Base-by-base conservation (phyloP, 2,329 filamentous ascomycete species). In the Penicillium sp. region DNA sequence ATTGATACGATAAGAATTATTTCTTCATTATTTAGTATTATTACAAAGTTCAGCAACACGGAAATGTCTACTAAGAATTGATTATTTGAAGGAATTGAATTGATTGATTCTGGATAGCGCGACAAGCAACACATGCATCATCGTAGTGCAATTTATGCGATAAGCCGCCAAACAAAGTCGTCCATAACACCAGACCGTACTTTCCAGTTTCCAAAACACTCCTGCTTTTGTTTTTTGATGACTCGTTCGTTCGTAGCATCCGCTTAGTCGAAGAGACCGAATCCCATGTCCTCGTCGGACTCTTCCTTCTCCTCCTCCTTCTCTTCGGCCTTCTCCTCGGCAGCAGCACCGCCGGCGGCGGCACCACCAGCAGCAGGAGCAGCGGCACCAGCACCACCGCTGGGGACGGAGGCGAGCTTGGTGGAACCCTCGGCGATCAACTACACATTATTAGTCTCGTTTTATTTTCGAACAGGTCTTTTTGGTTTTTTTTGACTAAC, bases 361-460 rank as follows among this genome's bases (percentile, higher is more conserved):
- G 79, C 87, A 67, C 81, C 87, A 69, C 79, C 88, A 72, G 81
- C 89, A 73, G 79, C 88, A 74, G 80, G 85, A 76, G 81, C 79
- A 66, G 74, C 71, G 66, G 75, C 83, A 70, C 81, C 81, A 71
- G 80, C 84, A 78, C 92, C 92, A 72, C 92, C 94, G 72, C 90
- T 91, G 79, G 94, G 92, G 74, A 99, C 93, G 79, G 93, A 97
- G 70, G 94, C 94, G 72, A 99, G 91, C 88, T 99, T 99, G 79
- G 82, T 73, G 66, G 89, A 86, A 75, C 94, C 94, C 80, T 92
- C 85, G 71, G 90, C 71, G 78, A 99, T 97, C 79, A 99, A 82
- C 94, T 97, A 9, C 16, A 35, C 3, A 5, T 3, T 9, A 5
- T 35, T 16, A 35, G 30, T 35, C 2, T 16, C 12, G 8, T 35